phyloP scores from a whole-genome alignment of 208 protist species.

The Acanthamoeba triangularis region DNA sequence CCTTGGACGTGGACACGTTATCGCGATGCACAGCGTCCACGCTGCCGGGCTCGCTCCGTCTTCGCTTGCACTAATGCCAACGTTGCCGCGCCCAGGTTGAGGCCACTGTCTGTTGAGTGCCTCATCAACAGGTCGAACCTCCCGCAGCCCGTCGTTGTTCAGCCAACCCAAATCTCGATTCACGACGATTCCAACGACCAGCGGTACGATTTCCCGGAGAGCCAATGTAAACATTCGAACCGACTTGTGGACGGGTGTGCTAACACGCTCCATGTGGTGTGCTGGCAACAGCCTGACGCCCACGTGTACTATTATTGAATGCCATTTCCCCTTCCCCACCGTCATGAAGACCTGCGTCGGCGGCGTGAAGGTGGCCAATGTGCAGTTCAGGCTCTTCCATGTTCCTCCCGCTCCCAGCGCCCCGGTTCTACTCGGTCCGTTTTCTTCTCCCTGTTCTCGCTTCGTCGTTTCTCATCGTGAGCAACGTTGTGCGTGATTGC shows the following conservation, averaged over 20 bases:
- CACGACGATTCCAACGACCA: conserved; percentile 53
- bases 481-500: neutral
- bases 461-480: neutral
- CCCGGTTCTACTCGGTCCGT: conserved; percentile 4
- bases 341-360: conserved; percentile 68
- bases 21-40: too few species aligned
- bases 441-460: neutral
- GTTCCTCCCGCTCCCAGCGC: neutral
- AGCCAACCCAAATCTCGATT: conserved; percentile 26
- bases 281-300: neutral
- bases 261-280: neutral
- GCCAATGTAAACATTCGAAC: neutral
- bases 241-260: neutral
- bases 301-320: conserved; percentile 31
- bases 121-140: conserved; percentile 10
- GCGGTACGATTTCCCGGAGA: neutral
- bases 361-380: conserved; percentile 62
- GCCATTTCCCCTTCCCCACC: conserved; percentile 60
- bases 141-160: conserved; percentile 33
- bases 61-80: neutral
- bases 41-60: neutral
- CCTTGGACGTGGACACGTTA: neutral
- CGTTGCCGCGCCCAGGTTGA: neutral
- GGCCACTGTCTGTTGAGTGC: conserved; percentile 31
- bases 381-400: conserved; percentile 51